phyloP scores from a whole-genome alignment of 2,329 filamentous ascomycete genomes.

The Pseudogymnoascus sp. region DNA sequence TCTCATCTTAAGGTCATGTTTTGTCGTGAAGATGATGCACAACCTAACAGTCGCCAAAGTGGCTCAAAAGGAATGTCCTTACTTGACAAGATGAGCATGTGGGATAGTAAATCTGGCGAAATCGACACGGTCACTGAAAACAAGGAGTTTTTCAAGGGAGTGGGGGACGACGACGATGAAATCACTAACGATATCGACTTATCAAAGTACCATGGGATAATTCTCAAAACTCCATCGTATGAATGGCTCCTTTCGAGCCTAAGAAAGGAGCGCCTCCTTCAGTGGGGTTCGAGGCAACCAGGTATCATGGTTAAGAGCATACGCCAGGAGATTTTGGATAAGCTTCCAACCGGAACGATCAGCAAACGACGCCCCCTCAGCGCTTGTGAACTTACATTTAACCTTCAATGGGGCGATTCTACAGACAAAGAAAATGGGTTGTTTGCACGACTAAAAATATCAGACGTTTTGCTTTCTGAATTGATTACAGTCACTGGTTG shows the following conservation, averaged over 20 bases:
- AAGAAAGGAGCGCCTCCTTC: slow-evolving; percentile 7
- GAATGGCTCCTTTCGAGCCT: slow-evolving; percentile 13
- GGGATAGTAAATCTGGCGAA: slow-evolving; percentile 11
- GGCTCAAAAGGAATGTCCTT: slow-evolving; percentile 11
- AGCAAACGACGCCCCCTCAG: slow-evolving; percentile 10
- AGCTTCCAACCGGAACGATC: slow-evolving; percentile 12
- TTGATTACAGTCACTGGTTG: background rate
- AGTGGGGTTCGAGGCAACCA: background rate
- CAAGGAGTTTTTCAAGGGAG: background rate
- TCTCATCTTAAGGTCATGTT: background rate
- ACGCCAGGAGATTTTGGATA: slow-evolving; percentile 9
- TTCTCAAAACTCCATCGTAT: slow-evolving; percentile 14
- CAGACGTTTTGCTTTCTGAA: background rate
- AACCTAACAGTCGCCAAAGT: background rate
- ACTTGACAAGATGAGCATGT: slow-evolving; percentile 15
- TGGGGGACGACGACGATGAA: slow-evolving; percentile 12
- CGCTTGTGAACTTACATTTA: slow-evolving; percentile 8
- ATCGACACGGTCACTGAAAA: background rate
- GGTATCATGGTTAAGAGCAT: slow-evolving; percentile 4
- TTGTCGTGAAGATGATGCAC: background rate
- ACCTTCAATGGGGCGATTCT: background rate
- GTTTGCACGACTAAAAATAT: background rate
- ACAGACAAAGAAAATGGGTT: background rate
- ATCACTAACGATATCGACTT: background rate
- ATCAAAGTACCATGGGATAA: slow-evolving; percentile 5